phyloP scores from a whole-genome alignment of 2,329 filamentous ascomycete genomes.

The Hymenoscyphus salicellus region DNA sequence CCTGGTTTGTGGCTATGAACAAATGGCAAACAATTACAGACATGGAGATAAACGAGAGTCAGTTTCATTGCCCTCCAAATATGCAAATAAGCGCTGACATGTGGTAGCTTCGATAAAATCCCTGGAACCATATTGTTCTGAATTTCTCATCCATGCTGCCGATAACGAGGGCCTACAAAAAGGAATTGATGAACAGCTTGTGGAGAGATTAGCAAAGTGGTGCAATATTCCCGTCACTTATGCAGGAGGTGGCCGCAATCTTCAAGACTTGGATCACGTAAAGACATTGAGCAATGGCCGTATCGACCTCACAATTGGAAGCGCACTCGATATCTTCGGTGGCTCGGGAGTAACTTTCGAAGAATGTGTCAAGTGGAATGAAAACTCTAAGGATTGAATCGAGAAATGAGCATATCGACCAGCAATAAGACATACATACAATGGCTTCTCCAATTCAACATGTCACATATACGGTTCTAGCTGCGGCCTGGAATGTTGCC shows the following conservation, averaged over 20 bases:
- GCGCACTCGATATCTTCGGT: constrained; percentile 93
- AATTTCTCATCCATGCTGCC: constrained; percentile 95
- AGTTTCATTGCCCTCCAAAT: constrained; percentile 17
- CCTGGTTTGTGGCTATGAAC: constrained; percentile 97
- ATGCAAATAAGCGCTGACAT: constrained; percentile 15
- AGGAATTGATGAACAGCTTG: constrained; percentile 84
- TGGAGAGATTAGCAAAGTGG: constrained; percentile 75
- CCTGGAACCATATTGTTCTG: constrained; percentile 88
- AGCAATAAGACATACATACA: not conserved
- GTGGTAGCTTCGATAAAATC: constrained; percentile 69
- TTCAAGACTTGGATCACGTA: constrained; percentile 80
- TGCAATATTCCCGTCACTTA: constrained; percentile 93
- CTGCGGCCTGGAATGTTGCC: too few relatives aligned
- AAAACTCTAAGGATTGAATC: not conserved
- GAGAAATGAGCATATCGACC: not conserved
- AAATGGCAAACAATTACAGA: constrained; percentile 98
- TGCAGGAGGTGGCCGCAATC: constrained; percentile 82
- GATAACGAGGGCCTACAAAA: constrained; percentile 93
- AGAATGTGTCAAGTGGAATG: constrained; percentile 88
- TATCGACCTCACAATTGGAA: constrained; percentile 93
- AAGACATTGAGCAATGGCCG: constrained; percentile 73
- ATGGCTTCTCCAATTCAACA: not conserved
- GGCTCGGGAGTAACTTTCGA: constrained; percentile 81
- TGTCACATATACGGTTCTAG: too few relatives aligned
- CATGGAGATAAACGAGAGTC: constrained; percentile 88